phyloP scores from a whole-genome alignment of 2,329 filamentous ascomycete species.

The Didymella arachidicola region DNA sequence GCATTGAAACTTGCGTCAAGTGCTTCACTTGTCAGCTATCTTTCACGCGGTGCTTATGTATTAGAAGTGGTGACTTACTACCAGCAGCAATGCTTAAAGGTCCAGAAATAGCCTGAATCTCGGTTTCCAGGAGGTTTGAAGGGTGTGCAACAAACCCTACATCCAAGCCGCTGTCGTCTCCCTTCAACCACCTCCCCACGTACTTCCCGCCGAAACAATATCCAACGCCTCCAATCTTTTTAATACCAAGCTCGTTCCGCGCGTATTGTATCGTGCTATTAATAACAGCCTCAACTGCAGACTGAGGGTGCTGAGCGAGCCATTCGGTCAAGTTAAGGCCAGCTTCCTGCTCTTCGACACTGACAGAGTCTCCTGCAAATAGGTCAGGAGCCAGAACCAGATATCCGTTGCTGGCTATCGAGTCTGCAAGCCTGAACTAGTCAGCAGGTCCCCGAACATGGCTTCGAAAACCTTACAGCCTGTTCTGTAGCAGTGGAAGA shows the following conservation, averaged over 20 bases:
- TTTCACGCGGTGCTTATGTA: slow-evolving; percentile 2
- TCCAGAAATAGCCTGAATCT: slow-evolving; percentile 69
- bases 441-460: not conserved
- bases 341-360: slow-evolving; percentile 59
- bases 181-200: slow-evolving; percentile 67
- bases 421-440: slow-evolving; percentile 42
- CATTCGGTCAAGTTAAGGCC: slow-evolving; percentile 69
- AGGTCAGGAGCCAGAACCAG: slow-evolving; percentile 48
- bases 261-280: slow-evolving; percentile 64
- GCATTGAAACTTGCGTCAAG: slow-evolving; percentile 33
- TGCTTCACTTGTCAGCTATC: slow-evolving; percentile 25
- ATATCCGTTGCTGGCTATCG: slow-evolving; percentile 45
- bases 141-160: slow-evolving; percentile 76
- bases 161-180: slow-evolving; percentile 60
- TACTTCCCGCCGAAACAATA: slow-evolving; percentile 83
- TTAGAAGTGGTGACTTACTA: slow-evolving; percentile 45
- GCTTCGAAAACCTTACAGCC: slow-evolving; percentile 29
- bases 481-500: slow-evolving; percentile 43
- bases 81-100: slow-evolving; percentile 72
- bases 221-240: slow-evolving; percentile 69
- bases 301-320: slow-evolving; percentile 55
- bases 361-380: slow-evolving; percentile 43
- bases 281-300: slow-evolving; percentile 58
- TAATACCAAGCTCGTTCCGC: slow-evolving; percentile 62
- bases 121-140: slow-evolving; percentile 70